A percentile compares a stretch with the other conserved stretches of the same genome.
Evolutionary conservation across 2,329 filamentous ascomycete genomes (phyloP).

Genomic region (Diaporthe caulivora): DNA sequence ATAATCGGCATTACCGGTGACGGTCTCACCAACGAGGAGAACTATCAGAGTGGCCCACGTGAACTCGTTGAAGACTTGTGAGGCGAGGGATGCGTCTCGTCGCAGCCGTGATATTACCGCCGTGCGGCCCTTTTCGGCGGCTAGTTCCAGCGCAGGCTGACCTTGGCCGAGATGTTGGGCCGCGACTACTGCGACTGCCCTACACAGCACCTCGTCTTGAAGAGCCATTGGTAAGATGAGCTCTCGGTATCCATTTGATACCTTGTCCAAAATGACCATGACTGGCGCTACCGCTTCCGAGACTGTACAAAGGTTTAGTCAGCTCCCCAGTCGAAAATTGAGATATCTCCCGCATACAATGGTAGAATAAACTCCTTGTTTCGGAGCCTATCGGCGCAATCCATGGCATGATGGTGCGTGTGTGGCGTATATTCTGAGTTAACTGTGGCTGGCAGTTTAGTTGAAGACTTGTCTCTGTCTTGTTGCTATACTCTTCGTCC

Average conservation of each 20-base stretch:
- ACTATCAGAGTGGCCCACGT: slow-evolving; percentile 15
- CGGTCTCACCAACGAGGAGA: slow-evolving; percentile 4
- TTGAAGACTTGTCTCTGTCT: background rate
- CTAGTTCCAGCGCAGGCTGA: background rate
- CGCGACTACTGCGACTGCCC: slow-evolving; percentile 2
- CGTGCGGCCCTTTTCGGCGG: background rate
- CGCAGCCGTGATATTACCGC: slow-evolving; percentile 9
- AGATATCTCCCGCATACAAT: background rate
- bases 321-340: too few relatives aligned
- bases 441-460: background rate
- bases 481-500: background rate
- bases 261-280: slow-evolving; percentile 17
- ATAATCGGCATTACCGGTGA: slow-evolving; percentile 16
- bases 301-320: background rate
- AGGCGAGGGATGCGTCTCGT: background rate
- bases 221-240: slow-evolving; percentile 10
- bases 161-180: slow-evolving; percentile 21
- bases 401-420: background rate
- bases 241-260: slow-evolving; percentile 16
- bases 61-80: slow-evolving; percentile 13
- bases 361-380: background rate
- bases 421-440: background rate
- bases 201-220: slow-evolving; percentile 22
- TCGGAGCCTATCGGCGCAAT: background rate
- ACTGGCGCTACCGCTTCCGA: slow-evolving; percentile 8